These are phyloP conservation scores for Cladophialophora chaetospira DNA, from an alignment of 2,329 filamentous ascomycete species.

Conservation along the genomic window DNA sequence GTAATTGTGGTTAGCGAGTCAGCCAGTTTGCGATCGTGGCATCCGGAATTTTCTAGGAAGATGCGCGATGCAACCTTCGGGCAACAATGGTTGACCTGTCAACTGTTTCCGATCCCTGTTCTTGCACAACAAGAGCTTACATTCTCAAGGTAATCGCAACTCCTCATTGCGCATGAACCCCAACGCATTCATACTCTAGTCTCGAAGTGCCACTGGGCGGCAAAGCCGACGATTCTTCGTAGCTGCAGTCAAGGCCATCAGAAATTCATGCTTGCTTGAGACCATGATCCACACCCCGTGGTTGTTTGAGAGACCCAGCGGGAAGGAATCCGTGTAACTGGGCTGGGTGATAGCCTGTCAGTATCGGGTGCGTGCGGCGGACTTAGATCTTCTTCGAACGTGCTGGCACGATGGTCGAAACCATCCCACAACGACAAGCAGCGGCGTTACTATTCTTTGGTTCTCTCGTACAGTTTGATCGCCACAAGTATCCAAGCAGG, in stretches of 20 bases:
- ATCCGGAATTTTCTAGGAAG: conserved; percentile 2
- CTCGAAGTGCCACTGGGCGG: too few species aligned
- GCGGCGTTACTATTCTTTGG: too few species aligned
- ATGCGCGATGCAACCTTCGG: neutral
- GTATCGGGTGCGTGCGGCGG: conserved; percentile 11
- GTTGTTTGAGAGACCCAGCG: conserved; percentile 8
- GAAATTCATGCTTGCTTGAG: neutral
- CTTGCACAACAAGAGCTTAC: neutral
- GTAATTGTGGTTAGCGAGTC: neutral
- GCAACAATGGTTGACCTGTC: neutral
- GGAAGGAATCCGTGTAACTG: neutral
- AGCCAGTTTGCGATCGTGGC: neutral
- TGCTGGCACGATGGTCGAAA: neutral
- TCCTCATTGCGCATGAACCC: neutral
- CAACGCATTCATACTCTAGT: neutral
- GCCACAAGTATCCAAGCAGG: too few species aligned
- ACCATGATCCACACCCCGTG: conserved; percentile 7
- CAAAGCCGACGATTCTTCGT: neutral
- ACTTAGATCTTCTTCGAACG: conserved; percentile 16
- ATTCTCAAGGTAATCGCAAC: neutral
- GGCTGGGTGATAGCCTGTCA: neutral
- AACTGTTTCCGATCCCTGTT: neutral
- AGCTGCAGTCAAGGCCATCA: neutral
- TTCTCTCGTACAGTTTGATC: too few species aligned
- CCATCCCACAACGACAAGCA: too few species aligned